Conservation (phyloP, 106 monocot genomes). For the Apostasia shenzhenica region DNA sequence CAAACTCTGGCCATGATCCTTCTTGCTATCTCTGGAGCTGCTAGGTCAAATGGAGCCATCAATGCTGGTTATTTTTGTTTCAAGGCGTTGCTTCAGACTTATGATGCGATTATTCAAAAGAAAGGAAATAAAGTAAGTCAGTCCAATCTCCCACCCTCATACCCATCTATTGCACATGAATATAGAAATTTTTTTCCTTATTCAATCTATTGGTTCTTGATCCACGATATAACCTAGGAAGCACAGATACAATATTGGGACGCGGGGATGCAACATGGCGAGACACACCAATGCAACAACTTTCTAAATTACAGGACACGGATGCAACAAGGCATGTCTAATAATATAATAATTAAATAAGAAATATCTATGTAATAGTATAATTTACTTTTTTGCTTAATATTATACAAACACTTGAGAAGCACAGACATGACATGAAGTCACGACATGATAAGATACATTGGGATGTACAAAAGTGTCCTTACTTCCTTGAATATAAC, state of each 20-base stretch:
- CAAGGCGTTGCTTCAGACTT: slow-evolving; percentile 34
- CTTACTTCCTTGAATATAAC: no score
- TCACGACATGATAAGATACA: no score
- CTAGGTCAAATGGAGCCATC: slow-evolving; percentile 69
- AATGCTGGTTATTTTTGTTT: slow-evolving; percentile 85
- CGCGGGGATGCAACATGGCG: not conserved
- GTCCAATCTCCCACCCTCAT: not conserved
- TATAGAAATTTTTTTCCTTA: not conserved
- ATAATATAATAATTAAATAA: no score
- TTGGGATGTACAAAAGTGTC: no score
- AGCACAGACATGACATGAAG: no score
- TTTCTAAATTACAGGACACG: no score
- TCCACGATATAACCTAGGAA: not conserved
- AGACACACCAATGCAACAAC: no score
- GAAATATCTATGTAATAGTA: no score
- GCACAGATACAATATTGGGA: not conserved
- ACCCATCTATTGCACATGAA: not conserved
- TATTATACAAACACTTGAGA: no score
- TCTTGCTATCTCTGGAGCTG: slow-evolving; percentile 57
- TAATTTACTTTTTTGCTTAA: no score
- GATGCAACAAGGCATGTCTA: no score
- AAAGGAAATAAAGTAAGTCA: slow-evolving; percentile 28
- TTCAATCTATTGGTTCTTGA: slow-evolving; percentile 6
- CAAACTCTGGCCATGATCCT: slow-evolving; percentile 42
- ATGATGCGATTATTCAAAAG: slow-evolving; percentile 32